phyloP scores from a whole-genome alignment of 768 basidiomycete species.

The Pleurotus ostreatus region DNA sequence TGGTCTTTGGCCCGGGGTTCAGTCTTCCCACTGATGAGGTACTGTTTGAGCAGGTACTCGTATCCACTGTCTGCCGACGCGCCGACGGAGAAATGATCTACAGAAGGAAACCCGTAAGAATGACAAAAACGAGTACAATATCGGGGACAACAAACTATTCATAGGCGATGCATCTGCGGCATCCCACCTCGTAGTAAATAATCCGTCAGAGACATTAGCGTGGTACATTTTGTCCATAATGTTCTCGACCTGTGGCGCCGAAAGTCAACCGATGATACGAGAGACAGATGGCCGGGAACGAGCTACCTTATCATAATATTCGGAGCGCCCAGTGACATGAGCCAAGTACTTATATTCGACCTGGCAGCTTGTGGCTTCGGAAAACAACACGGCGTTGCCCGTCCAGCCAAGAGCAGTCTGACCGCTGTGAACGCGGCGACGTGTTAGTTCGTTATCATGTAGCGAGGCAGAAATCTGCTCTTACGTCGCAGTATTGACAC shows the following conservation, averaged over 20 bases:
- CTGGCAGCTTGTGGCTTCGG: slow-evolving; percentile 80
- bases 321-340: slow-evolving; percentile 67
- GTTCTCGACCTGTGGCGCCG: slow-evolving; percentile 34
- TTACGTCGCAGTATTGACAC: slow-evolving; percentile 63
- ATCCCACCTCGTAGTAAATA: slow-evolving; percentile 63
- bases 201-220: slow-evolving; percentile 50
- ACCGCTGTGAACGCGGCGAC: slow-evolving; percentile 17
- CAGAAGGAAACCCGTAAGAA: not conserved
- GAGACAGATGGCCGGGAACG: not conserved
- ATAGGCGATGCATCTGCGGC: slow-evolving; percentile 38
- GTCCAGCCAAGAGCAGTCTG: slow-evolving; percentile 28
- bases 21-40: slow-evolving; percentile 58
- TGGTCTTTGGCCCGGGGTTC: slow-evolving; percentile 45
- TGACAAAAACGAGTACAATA: not conserved
- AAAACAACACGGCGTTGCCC: slow-evolving; percentile 32
- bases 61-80: slow-evolving; percentile 69
- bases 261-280: too few species aligned
- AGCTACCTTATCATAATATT: slow-evolving; percentile 54
- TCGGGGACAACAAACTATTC: slow-evolving; percentile 34
- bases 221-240: slow-evolving; percentile 43
- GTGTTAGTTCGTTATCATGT: not conserved
- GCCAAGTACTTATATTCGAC: slow-evolving; percentile 85
- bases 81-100: slow-evolving; percentile 55
- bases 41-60: slow-evolving; percentile 75
- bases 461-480: slow-evolving; percentile 10